phyloP scores from a whole-genome alignment of 257 asterid species.

The Penstemon eatonii region DNA sequence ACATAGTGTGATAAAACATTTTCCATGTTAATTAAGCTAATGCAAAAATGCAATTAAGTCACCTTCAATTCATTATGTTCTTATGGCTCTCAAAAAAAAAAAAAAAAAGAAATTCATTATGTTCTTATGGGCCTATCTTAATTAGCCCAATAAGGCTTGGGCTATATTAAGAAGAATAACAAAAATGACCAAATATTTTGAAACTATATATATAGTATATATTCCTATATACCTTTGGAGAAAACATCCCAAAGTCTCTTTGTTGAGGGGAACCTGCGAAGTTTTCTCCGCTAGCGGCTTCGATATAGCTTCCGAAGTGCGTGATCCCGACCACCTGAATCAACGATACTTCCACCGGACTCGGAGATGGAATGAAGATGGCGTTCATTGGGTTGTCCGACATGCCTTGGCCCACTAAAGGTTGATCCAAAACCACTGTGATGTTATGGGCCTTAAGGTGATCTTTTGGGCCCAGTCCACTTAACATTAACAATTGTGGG shows the following conservation, averaged over 20 bases:
- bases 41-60: no score
- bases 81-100: background rate
- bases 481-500: constrained; percentile 85
- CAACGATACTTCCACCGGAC: constrained; percentile 77
- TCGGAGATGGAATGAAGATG: constrained; percentile 73
- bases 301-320: constrained; percentile 48
- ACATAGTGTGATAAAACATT: no score
- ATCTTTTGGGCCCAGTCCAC: constrained; percentile 68
- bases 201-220: background rate
- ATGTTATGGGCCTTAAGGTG: constrained; percentile 66
- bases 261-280: constrained; percentile 37
- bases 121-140: no score
- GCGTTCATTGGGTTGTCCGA: constrained; percentile 97
- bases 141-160: background rate
- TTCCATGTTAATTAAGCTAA: no score
- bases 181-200: background rate
- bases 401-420: constrained; percentile 84
- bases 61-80: no score
- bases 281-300: constrained; percentile 80
- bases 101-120: background rate
- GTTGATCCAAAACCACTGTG: constrained; percentile 57
- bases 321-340: constrained; percentile 91
- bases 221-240: constrained; percentile 73
- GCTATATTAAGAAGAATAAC: background rate
- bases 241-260: constrained; percentile 68